Conservation (phyloP, 1,284 basidiomycete species). For the Ustilago loliicola region DNA sequence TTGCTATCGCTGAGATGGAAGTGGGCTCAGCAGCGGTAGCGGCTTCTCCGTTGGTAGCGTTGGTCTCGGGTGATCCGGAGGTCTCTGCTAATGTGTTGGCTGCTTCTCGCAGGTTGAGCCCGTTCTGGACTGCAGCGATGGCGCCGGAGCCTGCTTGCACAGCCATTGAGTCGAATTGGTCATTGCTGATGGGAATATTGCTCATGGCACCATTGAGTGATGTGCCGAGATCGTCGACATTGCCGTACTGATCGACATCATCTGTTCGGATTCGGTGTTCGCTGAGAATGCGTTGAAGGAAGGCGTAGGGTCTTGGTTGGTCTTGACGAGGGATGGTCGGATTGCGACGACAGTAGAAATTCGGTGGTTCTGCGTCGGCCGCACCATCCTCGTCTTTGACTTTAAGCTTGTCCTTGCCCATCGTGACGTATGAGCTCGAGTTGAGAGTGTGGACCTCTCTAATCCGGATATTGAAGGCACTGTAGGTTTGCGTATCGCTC, state of each 20-base stretch:
- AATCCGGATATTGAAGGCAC: neutral
- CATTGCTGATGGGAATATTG: neutral
- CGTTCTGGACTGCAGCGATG: constrained; percentile 39
- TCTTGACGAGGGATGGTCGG: constrained; percentile 43
- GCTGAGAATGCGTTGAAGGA: constrained; percentile 48
- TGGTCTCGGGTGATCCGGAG: constrained; percentile 1
- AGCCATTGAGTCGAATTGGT: constrained; percentile 18
- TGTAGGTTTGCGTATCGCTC: neutral
- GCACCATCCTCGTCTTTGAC: constrained; percentile 2
- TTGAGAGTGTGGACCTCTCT: neutral
- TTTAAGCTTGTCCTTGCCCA: constrained; percentile 40
- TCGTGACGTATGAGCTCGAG: neutral
- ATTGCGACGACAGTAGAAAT: constrained; percentile 52
- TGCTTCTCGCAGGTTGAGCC: constrained; percentile 35
- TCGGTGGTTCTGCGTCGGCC: constrained; percentile 30
- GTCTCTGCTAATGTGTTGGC: constrained; percentile 34
- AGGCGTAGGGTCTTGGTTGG: constrained; percentile 45
- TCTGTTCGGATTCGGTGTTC: constrained; percentile 36
- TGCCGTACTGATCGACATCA: constrained; percentile 10
- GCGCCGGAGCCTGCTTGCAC: constrained; percentile 31
- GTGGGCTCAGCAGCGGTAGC: neutral
- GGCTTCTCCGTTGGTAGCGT: neutral
- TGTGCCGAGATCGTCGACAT: constrained; percentile 2
- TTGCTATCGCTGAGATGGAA: neutral
- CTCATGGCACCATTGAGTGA: neutral